A percentile compares a stretch with the other conserved stretches of the same genome.
Conservation (phyloP, 257 asterid species). For the Solanum ossicruentum region DNA sequence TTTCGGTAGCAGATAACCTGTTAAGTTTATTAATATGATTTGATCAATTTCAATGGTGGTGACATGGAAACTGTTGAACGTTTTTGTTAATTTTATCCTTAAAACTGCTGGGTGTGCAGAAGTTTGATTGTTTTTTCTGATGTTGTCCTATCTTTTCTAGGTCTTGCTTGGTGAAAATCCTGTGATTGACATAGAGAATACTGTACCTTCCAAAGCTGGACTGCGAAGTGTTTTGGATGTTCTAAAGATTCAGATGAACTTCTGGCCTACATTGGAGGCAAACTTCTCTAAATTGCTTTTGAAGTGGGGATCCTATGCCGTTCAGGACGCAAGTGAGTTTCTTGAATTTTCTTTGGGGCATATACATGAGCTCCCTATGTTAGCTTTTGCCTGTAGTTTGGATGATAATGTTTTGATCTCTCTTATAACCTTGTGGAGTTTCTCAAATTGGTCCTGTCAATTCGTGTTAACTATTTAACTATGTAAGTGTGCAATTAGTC, state of each 20-base stretch:
- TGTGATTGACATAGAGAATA: conserved; percentile 19
- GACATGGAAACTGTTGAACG: neutral
- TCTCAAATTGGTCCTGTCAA: neutral
- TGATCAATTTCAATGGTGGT: neutral
- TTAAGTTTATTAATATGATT: neutral
- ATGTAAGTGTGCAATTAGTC: neutral
- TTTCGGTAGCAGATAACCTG: neutral
- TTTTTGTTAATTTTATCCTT: neutral
- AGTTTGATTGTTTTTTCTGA: conserved; percentile 6
- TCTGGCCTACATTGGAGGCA: conserved; percentile 60
- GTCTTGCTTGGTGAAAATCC: conserved; percentile 78
- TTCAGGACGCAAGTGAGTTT: conserved; percentile 51
- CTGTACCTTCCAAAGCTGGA: conserved; percentile 62
- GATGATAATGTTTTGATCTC: neutral
- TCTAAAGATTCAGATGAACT: conserved; percentile 52
- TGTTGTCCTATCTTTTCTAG: conserved; percentile 31
- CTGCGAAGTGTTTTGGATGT: conserved; percentile 64
- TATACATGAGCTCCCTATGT: neutral
- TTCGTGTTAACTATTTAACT: neutral
- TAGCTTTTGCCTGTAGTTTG: neutral
- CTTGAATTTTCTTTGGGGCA: neutral
- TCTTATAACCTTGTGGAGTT: neutral
- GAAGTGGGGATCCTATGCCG: conserved; percentile 39
- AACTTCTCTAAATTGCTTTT: conserved; percentile 33
- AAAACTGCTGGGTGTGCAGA: neutral